These are phyloP conservation scores for Mycena galericulata DNA, from an alignment of 768 basidiomycete species.

Conservation along the genomic window DNA sequence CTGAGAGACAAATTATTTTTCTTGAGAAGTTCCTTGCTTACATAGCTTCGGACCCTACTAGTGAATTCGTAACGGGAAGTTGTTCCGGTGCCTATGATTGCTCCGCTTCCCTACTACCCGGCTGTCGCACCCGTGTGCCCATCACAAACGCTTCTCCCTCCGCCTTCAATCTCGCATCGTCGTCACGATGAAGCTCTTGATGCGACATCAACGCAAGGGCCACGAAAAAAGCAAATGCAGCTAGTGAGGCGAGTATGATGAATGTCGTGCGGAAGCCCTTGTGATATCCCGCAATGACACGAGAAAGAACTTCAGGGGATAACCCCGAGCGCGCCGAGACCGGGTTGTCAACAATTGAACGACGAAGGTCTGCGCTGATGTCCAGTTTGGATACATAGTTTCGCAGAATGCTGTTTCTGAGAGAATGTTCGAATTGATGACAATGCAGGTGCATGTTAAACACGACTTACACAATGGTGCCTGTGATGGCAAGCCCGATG, in stretches of 20 bases:
- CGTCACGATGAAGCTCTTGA: slow-evolving; percentile 35
- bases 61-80: too few species aligned
- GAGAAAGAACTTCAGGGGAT: slow-evolving; percentile 15
- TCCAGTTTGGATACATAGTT: slow-evolving; percentile 25
- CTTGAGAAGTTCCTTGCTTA: slow-evolving; percentile 5
- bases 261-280: slow-evolving; percentile 37
- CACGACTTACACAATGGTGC: slow-evolving; percentile 36
- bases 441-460: background rate
- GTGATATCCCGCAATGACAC: slow-evolving; percentile 33
- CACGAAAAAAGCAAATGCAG: slow-evolving; percentile 34
- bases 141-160: slow-evolving; percentile 35
- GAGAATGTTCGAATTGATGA: background rate
- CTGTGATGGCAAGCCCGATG: slow-evolving; percentile 37
- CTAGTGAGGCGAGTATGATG: slow-evolving; percentile 37
- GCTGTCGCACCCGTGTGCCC: slow-evolving; percentile 9
- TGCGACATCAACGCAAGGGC: slow-evolving; percentile 37
- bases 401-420: slow-evolving; percentile 31
- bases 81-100: background rate
- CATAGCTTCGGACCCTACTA: too few species aligned
- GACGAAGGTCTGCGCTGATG: slow-evolving; percentile 26
- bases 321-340: slow-evolving; percentile 27
- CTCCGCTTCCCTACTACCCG: background rate
- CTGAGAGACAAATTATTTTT: slow-evolving; percentile 7
- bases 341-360: slow-evolving; percentile 34
- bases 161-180: slow-evolving; percentile 34